These are phyloP conservation scores for Rhodotorula kratochvilovae DNA, from an alignment of 768 basidiomycete genomes.

Conservation along the genomic window DNA sequence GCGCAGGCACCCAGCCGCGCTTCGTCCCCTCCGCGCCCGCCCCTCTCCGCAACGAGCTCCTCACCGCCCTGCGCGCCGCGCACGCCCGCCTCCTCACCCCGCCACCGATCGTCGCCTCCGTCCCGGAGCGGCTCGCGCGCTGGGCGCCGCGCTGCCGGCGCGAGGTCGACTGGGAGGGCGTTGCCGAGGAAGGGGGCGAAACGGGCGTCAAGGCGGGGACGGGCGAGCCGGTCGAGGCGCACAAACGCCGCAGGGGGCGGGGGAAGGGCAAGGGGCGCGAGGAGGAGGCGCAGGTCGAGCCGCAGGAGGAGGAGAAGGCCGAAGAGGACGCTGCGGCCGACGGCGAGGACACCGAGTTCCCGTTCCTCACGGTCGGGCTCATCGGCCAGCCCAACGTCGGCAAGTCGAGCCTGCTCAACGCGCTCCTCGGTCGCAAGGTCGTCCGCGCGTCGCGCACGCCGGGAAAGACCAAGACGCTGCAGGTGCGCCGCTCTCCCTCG, in stretches of 20 bases:
- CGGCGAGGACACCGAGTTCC: conserved; percentile 1
- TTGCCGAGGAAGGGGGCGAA: conserved; percentile 21
- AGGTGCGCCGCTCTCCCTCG: conserved; percentile 50
- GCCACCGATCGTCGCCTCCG: conserved; percentile 56
- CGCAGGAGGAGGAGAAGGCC: background rate
- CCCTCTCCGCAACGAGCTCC: conserved; percentile 60
- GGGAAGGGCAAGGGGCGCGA: background rate
- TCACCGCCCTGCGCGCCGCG: conserved; percentile 61
- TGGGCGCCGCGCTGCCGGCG: conserved; percentile 67
- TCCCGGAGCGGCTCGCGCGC: conserved; percentile 54
- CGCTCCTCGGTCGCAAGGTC: conserved; percentile 70
- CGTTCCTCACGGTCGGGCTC: conserved; percentile 45
- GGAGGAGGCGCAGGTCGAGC: background rate
- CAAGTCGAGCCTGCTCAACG: conserved; percentile 87
- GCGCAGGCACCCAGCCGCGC: conserved; percentile 40
- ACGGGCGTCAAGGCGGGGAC: conserved; percentile 10
- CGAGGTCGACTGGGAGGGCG: conserved; percentile 69
- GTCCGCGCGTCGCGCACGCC: conserved; percentile 81
- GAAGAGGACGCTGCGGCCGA: background rate
- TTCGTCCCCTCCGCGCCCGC: conserved; percentile 65
- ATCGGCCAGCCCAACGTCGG: conserved; percentile 73
- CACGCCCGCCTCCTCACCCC: conserved; percentile 67
- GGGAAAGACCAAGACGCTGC: conserved; percentile 56
- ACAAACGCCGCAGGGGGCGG: conserved; percentile 1
- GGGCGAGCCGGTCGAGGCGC: background rate